phyloP scores from a whole-genome alignment of 2,329 filamentous ascomycete species.

The Penicillium sp. region DNA sequence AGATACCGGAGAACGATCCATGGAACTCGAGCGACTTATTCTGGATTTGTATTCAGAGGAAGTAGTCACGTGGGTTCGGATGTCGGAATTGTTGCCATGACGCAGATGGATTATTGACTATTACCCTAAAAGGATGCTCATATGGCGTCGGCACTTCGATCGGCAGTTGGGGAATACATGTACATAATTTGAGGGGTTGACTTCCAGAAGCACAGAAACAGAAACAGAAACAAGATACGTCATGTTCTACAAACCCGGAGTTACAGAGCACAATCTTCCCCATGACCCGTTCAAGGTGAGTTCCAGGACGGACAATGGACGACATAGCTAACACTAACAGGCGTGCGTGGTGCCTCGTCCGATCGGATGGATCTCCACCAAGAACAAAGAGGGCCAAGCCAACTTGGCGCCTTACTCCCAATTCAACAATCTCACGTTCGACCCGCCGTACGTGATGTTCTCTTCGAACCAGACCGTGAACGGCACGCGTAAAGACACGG shows the following conservation, averaged over 20 bases:
- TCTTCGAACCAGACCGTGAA: constrained; percentile 54
- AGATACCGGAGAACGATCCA: background rate
- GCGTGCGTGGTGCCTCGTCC: constrained; percentile 38
- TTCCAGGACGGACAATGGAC: constrained; percentile 31
- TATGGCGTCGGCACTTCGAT: background rate
- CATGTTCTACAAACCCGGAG: constrained; percentile 54
- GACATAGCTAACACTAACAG: constrained; percentile 7
- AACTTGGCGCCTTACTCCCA: too few species aligned
- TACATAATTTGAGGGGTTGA: background rate
- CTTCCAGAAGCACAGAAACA: background rate
- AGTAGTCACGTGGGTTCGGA: background rate
- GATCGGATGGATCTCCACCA: too few species aligned
- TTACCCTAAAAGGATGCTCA: background rate
- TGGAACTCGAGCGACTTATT: background rate
- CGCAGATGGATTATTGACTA: background rate
- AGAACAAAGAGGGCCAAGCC: too few species aligned
- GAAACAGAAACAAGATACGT: background rate
- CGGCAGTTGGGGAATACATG: background rate
- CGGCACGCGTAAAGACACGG: constrained; percentile 54
- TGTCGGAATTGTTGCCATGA: background rate
- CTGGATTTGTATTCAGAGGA: background rate
- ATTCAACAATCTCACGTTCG: too few species aligned
- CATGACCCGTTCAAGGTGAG: constrained; percentile 56
- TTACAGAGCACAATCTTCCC: constrained; percentile 52
- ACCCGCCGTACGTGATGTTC: constrained; percentile 51